These are phyloP conservation scores for Isoetes taiwanensis DNA, from an alignment of 75 land plant species.

Conservation along the genomic window DNA sequence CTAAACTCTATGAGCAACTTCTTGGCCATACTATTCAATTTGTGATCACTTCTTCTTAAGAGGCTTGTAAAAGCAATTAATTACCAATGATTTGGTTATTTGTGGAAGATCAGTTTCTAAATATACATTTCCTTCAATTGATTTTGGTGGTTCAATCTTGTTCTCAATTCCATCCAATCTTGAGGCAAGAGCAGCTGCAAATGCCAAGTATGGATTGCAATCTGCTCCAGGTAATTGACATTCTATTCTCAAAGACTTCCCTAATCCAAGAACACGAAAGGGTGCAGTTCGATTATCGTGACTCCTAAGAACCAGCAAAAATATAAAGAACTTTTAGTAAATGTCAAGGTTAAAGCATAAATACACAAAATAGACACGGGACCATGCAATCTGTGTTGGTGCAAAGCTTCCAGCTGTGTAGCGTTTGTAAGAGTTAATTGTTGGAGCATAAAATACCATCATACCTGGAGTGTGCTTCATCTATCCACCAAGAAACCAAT, in stretches of 20 bases:
- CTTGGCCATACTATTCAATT: no score
- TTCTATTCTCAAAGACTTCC: constrained; percentile 18
- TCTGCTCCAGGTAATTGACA: constrained; percentile 19
- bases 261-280: constrained; percentile 15
- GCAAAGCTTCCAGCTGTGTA: constrained; percentile 19
- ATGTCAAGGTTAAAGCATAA: not conserved
- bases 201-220: constrained; percentile 17
- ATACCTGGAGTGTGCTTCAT: constrained; percentile 24
- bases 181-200: constrained; percentile 23
- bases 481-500: constrained; percentile 21
- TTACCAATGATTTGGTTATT: constrained; percentile 15
- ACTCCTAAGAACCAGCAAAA: constrained; percentile 14
- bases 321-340: no score
- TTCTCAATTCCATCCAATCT: constrained; percentile 16
- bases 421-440: constrained; percentile 17
- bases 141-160: constrained; percentile 13
- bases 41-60: no score
- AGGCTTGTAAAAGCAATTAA: not conserved
- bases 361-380: not conserved
- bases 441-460: constrained; percentile 19
- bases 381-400: constrained; percentile 21
- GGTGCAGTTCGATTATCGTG: constrained; percentile 22
- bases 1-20: no score
- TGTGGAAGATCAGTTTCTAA: constrained; percentile 9
- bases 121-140: constrained; percentile 15